Percentiles rank a stretch among this genome's conserved stretches.
phyloP scores from a whole-genome alignment of 2,329 filamentous ascomycete species.

The Pseudopithomyces chartarum region DNA sequence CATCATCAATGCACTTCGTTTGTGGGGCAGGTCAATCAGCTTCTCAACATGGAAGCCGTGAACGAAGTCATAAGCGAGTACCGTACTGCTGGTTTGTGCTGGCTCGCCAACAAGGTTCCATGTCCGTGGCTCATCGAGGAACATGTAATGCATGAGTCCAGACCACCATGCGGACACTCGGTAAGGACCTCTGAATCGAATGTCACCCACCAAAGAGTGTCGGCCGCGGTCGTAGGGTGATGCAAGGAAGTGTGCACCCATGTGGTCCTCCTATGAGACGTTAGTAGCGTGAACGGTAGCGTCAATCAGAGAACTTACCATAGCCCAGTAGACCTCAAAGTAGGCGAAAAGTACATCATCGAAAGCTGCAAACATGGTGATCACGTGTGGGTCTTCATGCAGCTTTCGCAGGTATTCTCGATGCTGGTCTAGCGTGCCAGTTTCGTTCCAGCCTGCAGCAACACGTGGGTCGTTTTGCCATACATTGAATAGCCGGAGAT shows the following conservation, averaged over 20 bases:
- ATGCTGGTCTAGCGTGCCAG: conserved; percentile 75
- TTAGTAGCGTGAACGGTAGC: conserved; percentile 19
- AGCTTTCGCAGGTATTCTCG: conserved; percentile 71
- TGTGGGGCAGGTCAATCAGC: conserved; percentile 73
- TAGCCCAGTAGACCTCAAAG: conserved; percentile 81
- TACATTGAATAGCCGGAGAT: conserved; percentile 72
- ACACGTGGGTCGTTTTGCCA: conserved; percentile 88
- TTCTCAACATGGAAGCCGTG: conserved; percentile 75
- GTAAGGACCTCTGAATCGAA: conserved; percentile 59
- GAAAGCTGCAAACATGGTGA: conserved; percentile 73
- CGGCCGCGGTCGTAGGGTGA: conserved; percentile 63
- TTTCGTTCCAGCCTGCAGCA: conserved; percentile 79
- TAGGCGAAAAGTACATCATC: conserved; percentile 75
- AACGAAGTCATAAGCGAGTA: conserved; percentile 75
- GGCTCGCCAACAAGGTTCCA: conserved; percentile 69
- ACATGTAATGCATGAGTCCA: conserved; percentile 63
- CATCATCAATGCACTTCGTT: conserved; percentile 69
- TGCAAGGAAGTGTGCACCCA: conserved; percentile 63
- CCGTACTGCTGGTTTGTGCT: conserved; percentile 70
- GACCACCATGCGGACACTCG: conserved; percentile 64
- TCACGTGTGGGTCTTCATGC: conserved; percentile 72
- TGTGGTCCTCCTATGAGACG: conserved; percentile 59
- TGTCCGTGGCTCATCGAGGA: conserved; percentile 63
- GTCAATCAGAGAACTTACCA: conserved; percentile 48
- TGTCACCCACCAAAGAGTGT: conserved; percentile 64